Evolutionary conservation across 2,329 filamentous ascomycete species (phyloP).

Genomic region (Chrysoporthe deuterocubensis): DNA sequence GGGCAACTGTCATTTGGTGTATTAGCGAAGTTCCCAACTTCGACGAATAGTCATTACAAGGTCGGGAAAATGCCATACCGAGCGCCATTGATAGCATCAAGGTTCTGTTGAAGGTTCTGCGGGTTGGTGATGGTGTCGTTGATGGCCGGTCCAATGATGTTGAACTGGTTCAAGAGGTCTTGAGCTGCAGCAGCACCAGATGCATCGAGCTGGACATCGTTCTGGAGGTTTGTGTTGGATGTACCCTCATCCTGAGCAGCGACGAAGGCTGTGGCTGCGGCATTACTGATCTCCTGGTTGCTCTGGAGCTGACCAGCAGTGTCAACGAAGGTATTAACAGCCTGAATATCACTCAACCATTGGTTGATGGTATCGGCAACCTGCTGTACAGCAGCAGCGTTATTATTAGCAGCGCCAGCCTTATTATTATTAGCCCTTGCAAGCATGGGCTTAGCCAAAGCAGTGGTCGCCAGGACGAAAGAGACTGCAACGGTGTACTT

Average conservation of each 20-base stretch:
- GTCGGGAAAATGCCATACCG: constrained; percentile 3
- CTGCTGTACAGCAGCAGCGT: constrained; percentile 7
- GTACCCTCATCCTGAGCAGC: constrained; percentile 22
- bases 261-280: constrained; percentile 16
- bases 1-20: constrained; percentile 8
- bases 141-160: constrained; percentile 23
- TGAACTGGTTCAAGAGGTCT: constrained; percentile 17
- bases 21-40: neutral
- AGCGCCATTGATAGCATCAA: constrained; percentile 25
- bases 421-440: neutral
- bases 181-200: constrained; percentile 1
- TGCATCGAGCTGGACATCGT: constrained; percentile 16
- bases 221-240: constrained; percentile 11
- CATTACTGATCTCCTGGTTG: constrained; percentile 18
- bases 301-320: constrained; percentile 12
- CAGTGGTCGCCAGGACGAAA: constrained; percentile 13
- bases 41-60: too few species aligned
- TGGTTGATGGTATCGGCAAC: constrained; percentile 11
- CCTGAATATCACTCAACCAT: constrained; percentile 20
- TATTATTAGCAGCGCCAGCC: too few species aligned
- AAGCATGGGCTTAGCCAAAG: constrained; percentile 15
- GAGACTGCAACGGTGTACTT: constrained; percentile 6
- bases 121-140: constrained; percentile 21
- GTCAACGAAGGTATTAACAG: constrained; percentile 21
- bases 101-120: constrained; percentile 21